Conservation (phyloP, 768 basidiomycete genomes). For the Udeniomyces megalosporus region DNA sequence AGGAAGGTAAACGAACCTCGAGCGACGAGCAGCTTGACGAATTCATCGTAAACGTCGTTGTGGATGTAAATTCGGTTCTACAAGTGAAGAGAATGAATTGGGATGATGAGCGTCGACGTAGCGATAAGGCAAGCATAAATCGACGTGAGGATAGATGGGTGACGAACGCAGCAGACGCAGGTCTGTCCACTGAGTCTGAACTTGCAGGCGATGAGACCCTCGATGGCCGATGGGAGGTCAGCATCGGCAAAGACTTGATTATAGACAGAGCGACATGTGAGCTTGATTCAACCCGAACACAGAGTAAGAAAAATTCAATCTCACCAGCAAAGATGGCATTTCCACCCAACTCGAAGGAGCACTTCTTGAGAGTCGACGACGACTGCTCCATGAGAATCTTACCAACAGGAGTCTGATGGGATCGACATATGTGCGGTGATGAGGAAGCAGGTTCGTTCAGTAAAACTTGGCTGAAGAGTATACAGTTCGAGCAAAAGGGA, state of each 20-base stretch:
- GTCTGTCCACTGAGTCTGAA: conserved; percentile 72
- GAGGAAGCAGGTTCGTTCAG: neutral
- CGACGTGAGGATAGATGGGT: conserved; percentile 16
- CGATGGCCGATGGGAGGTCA: conserved; percentile 78
- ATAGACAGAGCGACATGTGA: neutral
- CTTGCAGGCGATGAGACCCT: conserved; percentile 54
- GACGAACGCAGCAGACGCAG: conserved; percentile 26
- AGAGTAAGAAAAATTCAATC: neutral
- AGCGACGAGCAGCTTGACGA: conserved; percentile 69
- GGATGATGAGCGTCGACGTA: conserved; percentile 47
- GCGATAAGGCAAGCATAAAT: neutral
- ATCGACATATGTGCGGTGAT: neutral
- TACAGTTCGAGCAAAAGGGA: neutral
- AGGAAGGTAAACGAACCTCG: conserved; percentile 19
- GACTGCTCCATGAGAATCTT: conserved; percentile 58
- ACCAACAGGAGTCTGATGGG: conserved; percentile 41
- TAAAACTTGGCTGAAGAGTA: no score
- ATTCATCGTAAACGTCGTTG: conserved; percentile 76
- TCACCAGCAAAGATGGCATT: conserved; percentile 78
- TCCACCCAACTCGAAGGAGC: conserved; percentile 77
- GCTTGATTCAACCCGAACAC: neutral
- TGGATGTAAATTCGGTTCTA: conserved; percentile 81
- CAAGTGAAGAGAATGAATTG: no score
- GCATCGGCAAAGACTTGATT: conserved; percentile 70
- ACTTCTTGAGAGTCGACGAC: conserved; percentile 55